phyloP scores from a whole-genome alignment of 768 basidiomycete species.

The Arthromyces matolae region DNA sequence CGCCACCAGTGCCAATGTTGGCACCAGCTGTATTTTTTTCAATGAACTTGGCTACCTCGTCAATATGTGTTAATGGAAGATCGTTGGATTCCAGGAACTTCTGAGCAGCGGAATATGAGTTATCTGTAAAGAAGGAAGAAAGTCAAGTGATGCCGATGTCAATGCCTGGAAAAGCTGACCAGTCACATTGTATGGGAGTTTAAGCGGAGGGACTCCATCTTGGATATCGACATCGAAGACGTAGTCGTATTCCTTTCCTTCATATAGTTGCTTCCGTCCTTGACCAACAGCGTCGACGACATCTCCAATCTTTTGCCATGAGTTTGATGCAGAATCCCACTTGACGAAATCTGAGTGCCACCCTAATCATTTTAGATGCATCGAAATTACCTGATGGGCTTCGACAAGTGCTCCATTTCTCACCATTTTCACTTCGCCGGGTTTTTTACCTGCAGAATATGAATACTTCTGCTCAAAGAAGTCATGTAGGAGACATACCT shows the following conservation, averaged over 20 bases:
- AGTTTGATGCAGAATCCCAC: constrained; percentile 71
- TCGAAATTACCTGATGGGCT: constrained; percentile 65
- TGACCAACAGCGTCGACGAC: constrained; percentile 94
- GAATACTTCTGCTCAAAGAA: background rate
- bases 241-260: constrained; percentile 96
- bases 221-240: constrained; percentile 98
- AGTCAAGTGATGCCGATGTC: background rate
- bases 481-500: constrained; percentile 41
- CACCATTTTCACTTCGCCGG: constrained; percentile 93
- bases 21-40: constrained; percentile 86
- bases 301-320: constrained; percentile 94
- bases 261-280: constrained; percentile 84
- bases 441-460: constrained; percentile 66
- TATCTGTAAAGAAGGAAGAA: constrained; percentile 50
- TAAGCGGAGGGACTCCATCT: constrained; percentile 88
- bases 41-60: constrained; percentile 91
- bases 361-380: constrained; percentile 1
- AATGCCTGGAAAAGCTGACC: constrained; percentile 45
- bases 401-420: constrained; percentile 77
- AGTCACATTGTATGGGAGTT: constrained; percentile 87
- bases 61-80: constrained; percentile 76
- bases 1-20: constrained; percentile 55
- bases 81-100: constrained; percentile 83
- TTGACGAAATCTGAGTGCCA: constrained; percentile 24
- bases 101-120: constrained; percentile 87